Evolutionary conservation across 2,329 filamentous ascomycete genomes (phyloP), one percentile per base, ranked within the genome.

Genomic region (Diaporthe amygdali): DNA sequence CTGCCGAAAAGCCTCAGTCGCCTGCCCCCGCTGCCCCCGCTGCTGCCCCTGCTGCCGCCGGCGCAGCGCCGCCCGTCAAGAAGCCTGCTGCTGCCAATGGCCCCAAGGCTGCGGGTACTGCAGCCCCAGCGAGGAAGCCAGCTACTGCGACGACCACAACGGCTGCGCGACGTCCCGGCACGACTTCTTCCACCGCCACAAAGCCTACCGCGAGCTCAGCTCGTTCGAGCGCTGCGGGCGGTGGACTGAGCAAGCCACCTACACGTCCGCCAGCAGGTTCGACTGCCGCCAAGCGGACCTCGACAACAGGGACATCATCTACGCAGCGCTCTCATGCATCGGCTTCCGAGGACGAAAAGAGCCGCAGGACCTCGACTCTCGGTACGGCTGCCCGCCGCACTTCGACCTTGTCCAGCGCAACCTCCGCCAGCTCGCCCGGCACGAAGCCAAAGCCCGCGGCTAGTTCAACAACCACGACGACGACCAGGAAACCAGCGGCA

Each of bases 301-400:
- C 78, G n/a, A 79, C 79, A 8, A 64, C 79, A 8, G 74, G 78
- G 17, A 78, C 80, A 8, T 74, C 77, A 14, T 71, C 74, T 17
- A 68, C 73, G 9, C 78, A 80, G 71, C 76, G 79, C 14, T 79
- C 79, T 4, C 78, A 78, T 52, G 77, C 79, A 1, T 82, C 81
- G 9, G 74, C 77, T 10, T 82, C 81, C 3, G 81, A 82, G 68
- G 80, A 82, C 37, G 80, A 82, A 71, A 81, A 79, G 76, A 37
- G 41, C 30, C 82, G 80, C 75, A 77, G 78, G 9, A 55, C 76
- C 6, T 72, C 75, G 1, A 59, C 74, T 17, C 72, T 77, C 14
- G 73, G 70, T 32, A 59, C 72, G 5, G 72, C 77, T 1, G 73
- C 79, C 5, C 79, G 81, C 52, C 79, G 81, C 67, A 80, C 79